Percentiles rank a stretch among this genome's conserved stretches.
Evolutionary conservation across 106 monocot species (phyloP).

Genomic region (Acorus calamus): DNA sequence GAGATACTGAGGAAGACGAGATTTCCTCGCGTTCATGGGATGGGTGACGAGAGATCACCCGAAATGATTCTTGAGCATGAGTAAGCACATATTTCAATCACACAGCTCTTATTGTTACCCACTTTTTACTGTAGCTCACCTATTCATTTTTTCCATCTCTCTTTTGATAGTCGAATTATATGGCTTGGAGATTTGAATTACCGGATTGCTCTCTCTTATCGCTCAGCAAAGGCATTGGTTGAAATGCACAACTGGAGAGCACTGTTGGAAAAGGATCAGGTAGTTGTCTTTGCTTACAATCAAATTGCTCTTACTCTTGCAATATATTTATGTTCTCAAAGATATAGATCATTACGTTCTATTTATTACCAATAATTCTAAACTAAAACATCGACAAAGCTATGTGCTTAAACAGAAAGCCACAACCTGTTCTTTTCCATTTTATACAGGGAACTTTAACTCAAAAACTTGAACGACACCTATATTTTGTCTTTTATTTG

Average conservation of each 20-base stretch:
- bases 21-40: slow-evolving; percentile 45
- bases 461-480: background rate
- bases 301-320: background rate
- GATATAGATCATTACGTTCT: background rate
- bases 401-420: too few species aligned
- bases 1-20: slow-evolving; percentile 73
- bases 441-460: background rate
- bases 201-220: slow-evolving; percentile 74
- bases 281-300: slow-evolving; percentile 11
- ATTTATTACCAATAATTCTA: background rate
- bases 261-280: slow-evolving; percentile 84
- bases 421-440: background rate
- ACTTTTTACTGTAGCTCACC: background rate
- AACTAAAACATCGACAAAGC: too few species aligned
- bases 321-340: background rate
- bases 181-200: slow-evolving; percentile 87
- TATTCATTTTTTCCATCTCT: background rate
- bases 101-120: background rate
- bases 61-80: slow-evolving; percentile 78
- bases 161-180: slow-evolving; percentile 44
- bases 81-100: slow-evolving; percentile 16
- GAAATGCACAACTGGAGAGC: slow-evolving; percentile 82
- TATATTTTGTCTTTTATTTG: background rate
- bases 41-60: slow-evolving; percentile 34
- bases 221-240: slow-evolving; percentile 54